A percentile compares a stretch with the other conserved stretches of the same genome.
Conservation (phyloP, 2,329 filamentous ascomycete species). For the Cladorrhinum sp. region DNA sequence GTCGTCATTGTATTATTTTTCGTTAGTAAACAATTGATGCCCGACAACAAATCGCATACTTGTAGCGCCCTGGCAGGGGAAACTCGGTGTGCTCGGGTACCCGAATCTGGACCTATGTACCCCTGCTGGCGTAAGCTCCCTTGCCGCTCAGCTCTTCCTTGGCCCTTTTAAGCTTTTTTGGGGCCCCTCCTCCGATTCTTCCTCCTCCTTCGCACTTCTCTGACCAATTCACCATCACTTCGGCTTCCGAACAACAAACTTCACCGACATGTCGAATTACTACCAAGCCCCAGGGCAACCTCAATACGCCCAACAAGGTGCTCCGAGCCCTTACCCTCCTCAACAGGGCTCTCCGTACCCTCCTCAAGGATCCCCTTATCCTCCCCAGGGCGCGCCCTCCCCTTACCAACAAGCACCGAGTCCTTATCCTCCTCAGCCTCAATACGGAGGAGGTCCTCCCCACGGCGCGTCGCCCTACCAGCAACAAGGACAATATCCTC, state of each 20-base stretch:
- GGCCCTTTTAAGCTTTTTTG: not conserved
- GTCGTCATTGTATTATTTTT: not conserved
- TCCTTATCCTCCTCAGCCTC: constrained; percentile 14
- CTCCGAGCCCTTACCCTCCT: not conserved
- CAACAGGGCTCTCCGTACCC: not conserved
- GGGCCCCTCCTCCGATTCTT: not conserved
- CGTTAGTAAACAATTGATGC: not conserved
- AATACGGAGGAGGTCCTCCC: constrained; percentile 6
- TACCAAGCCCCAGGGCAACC: not conserved
- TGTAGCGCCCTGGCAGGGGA: not conserved
- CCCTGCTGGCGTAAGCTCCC: not conserved
- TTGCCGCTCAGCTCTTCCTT: not conserved
- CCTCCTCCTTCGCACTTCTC: no score
- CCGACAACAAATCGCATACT: not conserved
- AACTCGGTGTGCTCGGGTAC: not conserved
- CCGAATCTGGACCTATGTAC: not conserved
- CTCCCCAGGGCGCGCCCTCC: constrained; percentile 2
- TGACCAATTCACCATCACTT: no score
- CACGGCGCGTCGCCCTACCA: not conserved
- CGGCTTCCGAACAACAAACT: no score
- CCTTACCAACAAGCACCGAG: constrained; percentile 7
- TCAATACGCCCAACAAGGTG: not conserved
- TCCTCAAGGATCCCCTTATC: not conserved
- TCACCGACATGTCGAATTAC: not conserved
- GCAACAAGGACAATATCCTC: constrained; percentile 2